Base-by-base conservation (phyloP, 2,329 filamentous ascomycete species). In the Pseudogymnoascus sp. region DNA sequence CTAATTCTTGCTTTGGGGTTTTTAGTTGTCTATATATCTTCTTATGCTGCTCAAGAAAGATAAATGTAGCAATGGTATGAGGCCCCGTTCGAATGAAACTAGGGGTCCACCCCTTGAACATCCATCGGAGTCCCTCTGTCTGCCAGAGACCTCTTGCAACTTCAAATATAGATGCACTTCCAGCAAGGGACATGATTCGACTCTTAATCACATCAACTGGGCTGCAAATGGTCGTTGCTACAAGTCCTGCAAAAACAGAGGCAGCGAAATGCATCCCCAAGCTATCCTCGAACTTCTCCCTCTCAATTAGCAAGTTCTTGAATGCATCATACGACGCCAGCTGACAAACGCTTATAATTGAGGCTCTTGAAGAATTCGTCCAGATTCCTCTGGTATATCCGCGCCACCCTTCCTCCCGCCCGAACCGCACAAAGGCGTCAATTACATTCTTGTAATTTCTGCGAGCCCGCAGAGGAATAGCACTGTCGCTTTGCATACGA, bases 401-500 rank as follows among this genome's bases (percentile, higher is more conserved):
- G 60, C 75, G 71, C 4, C 85, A 70, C 6, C 93, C 93, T 76
- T 97, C 93, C 67, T 90, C 85, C 63, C 88, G 84, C n/a, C 87
- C 81, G 89, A 96, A 96, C 68, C 89, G 86, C 23, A 88, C 76
- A 71, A 96, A 81, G 35, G 93, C 93, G 72, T 96, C 87, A 43
- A 96, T 74, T 7, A 91, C 93, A 74, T 96, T 83, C 65, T 85
- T 87, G 79, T 97, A 97, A 75, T 95, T 93, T 61, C 92, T 84
- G 58, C 90, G 86, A 71, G 93, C 80, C 5, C 81, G 81, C 0
- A 78, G 72, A 0, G 91, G 88, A 2, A 96, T 84, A 0, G 90
- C 85, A 2, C 89, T 87, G 70, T 86, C 93, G 77, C 95, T 89
- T 78, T 97, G 93, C 93, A 97, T 97, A 69, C 93, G 90, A 60